Percentiles rank a stretch among this genome's conserved stretches.
These are phyloP conservation scores for Penicillium expansum DNA, from an alignment of 2,329 filamentous ascomycete genomes.

Conservation along the genomic window DNA sequence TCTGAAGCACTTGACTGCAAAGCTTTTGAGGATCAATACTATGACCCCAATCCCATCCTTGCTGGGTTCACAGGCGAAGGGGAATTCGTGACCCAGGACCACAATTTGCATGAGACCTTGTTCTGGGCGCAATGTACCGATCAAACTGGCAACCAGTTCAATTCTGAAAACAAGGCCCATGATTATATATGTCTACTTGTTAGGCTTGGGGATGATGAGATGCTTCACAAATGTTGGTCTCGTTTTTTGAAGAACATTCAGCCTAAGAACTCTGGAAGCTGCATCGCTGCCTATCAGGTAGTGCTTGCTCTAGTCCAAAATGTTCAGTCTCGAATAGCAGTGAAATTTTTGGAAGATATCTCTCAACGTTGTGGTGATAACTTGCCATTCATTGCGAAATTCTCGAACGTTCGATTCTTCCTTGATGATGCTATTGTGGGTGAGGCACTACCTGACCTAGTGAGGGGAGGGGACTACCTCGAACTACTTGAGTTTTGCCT, in stretches of 20 bases:
- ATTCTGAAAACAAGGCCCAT: not conserved
- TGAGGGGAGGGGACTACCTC: constrained; percentile 21
- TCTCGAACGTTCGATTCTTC: constrained; percentile 19
- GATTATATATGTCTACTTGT: constrained; percentile 29
- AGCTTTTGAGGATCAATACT: constrained; percentile 21
- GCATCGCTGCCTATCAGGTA: constrained; percentile 25
- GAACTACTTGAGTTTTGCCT: constrained; percentile 28
- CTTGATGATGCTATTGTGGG: constrained; percentile 22
- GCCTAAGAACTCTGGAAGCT: not conserved
- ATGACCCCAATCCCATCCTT: constrained; percentile 23
- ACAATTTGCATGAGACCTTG: constrained; percentile 21
- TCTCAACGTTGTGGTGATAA: constrained; percentile 20
- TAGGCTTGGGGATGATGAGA: constrained; percentile 21
- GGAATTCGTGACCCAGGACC: not conserved
- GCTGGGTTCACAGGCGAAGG: constrained; percentile 23
- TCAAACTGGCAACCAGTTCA: not conserved
- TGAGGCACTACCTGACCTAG: constrained; percentile 23
- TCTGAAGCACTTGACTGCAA: constrained; percentile 20
- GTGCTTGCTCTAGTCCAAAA: constrained; percentile 25
- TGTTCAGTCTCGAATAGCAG: constrained; percentile 23
- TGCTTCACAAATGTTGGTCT: constrained; percentile 26
- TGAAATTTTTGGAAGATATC: constrained; percentile 24
- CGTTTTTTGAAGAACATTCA: constrained; percentile 11
- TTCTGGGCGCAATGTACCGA: constrained; percentile 7
- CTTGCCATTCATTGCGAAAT: constrained; percentile 27